phyloP scores from a whole-genome alignment of 768 basidiomycete genomes.

The Pleurotus citrinopileatus region DNA sequence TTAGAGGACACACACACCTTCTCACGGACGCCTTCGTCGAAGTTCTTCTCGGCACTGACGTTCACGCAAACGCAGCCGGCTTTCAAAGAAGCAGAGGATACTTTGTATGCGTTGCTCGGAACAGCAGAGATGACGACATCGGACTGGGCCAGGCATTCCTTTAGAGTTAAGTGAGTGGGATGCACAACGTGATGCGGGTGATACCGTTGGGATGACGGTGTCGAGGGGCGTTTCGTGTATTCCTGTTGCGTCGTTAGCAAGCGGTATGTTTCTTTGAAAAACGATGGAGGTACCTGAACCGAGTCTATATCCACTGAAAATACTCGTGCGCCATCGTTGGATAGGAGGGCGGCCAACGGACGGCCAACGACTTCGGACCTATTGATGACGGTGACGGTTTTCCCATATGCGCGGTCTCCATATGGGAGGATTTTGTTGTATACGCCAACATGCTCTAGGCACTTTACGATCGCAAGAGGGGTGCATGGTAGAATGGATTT shows the following conservation, averaged over 20 bases:
- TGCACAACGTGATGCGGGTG: constrained; percentile 84
- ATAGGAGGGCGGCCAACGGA: constrained; percentile 90
- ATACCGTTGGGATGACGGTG: constrained; percentile 47
- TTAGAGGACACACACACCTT: constrained; percentile 48
- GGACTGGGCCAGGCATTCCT: constrained; percentile 78
- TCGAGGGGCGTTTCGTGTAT: constrained; percentile 86
- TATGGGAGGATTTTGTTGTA: constrained; percentile 92
- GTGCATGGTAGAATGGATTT: constrained; percentile 98
- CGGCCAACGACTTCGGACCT: constrained; percentile 96
- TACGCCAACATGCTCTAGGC: constrained; percentile 84
- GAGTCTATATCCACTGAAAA: constrained; percentile 95
- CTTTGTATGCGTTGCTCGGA: constrained; percentile 79
- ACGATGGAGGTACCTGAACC: constrained; percentile 55
- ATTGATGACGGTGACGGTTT: constrained; percentile 92
- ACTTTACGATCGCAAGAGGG: constrained; percentile 95
- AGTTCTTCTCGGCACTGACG: constrained; percentile 94
- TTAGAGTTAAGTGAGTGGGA: constrained; percentile 62
- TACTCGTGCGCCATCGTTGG: constrained; percentile 96
- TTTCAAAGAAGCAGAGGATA: constrained; percentile 87
- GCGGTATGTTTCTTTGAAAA: not conserved
- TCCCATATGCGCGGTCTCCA: constrained; percentile 93
- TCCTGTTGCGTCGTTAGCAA: constrained; percentile 40
- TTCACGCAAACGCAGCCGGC: constrained; percentile 94
- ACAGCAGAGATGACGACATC: constrained; percentile 97
- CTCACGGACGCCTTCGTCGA: constrained; percentile 88